Evolutionary conservation across 2,329 filamentous ascomycete genomes (phyloP).

Genomic region (Claviceps sp.): DNA sequence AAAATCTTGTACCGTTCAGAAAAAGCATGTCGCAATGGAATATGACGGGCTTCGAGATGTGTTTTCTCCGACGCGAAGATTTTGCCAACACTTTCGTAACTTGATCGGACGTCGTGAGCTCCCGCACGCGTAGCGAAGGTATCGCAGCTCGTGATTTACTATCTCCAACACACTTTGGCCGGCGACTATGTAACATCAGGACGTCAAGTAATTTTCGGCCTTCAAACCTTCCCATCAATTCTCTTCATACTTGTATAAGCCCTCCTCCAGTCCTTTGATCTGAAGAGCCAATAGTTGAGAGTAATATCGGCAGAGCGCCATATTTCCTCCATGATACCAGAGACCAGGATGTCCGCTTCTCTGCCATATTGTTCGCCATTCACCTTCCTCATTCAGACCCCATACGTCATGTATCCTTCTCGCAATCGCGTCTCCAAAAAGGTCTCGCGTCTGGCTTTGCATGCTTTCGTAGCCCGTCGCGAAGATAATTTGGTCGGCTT

Average conservation of each 20-base stretch:
- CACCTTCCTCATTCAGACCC: conserved; percentile 44
- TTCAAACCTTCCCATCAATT: conserved; percentile 7
- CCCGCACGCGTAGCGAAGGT: no score
- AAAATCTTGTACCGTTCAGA: no score
- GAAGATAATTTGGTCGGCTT: conserved; percentile 50
- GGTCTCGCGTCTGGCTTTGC: conserved; percentile 44
- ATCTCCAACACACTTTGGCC: no score
- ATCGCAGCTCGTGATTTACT: no score
- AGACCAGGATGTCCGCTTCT: conserved; percentile 48
- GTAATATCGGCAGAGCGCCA: conserved; percentile 48
- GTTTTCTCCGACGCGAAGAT: no score
- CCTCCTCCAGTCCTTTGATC: conserved; percentile 33
- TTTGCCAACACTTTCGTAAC: no score
- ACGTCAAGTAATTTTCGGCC: no score
- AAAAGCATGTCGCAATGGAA: no score
- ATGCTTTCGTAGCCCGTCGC: conserved; percentile 58
- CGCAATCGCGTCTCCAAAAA: conserved; percentile 49
- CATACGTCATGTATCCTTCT: conserved; percentile 45
- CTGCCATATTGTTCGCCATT: conserved; percentile 45
- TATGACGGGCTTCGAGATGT: no score
- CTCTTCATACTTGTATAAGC: conserved; percentile 21
- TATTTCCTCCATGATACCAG: conserved; percentile 53
- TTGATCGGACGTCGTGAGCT: no score
- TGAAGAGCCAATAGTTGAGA: conserved; percentile 40
- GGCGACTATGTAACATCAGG: no score